Evolutionary conservation across 352 stramenopile genomes (phyloP).

Genomic region (Phytophthora ohioensis): DNA sequence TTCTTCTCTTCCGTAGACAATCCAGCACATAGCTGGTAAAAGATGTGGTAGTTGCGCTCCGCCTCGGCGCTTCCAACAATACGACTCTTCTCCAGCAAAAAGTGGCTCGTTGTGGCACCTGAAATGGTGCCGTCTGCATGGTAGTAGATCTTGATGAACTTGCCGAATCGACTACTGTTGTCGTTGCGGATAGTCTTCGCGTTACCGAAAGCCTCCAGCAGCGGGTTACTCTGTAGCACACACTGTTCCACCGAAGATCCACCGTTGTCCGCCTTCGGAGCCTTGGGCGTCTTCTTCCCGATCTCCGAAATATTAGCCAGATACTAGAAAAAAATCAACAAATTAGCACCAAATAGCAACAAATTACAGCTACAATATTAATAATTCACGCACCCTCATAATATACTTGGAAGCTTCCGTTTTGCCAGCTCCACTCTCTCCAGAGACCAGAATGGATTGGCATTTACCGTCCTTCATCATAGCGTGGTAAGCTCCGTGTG

Average conservation of each 20-base stretch:
- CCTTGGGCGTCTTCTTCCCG: conserved; percentile 77
- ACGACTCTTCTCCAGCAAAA: conserved; percentile 98
- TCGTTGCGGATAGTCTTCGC: conserved; percentile 96
- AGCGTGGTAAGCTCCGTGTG: conserved; percentile 85
- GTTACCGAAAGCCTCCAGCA: conserved; percentile 94
- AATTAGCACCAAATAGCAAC: conserved; percentile 13
- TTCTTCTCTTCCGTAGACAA: conserved; percentile 74
- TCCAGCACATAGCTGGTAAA: conserved; percentile 97
- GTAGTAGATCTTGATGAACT: conserved; percentile 97
- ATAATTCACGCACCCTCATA: conserved; percentile 70
- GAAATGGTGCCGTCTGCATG: conserved; percentile 91
- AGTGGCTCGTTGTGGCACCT: conserved; percentile 95
- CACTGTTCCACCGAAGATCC: conserved; percentile 90
- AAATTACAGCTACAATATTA: neutral
- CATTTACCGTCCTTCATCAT: conserved; percentile 82
- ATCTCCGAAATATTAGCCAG: conserved; percentile 92
- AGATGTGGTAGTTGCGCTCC: conserved; percentile 99
- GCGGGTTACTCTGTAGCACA: conserved; percentile 93
- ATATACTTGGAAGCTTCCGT: conserved; percentile 93
- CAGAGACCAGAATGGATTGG: conserved; percentile 89
- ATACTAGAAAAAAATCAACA: conserved; percentile 56
- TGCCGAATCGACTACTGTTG: conserved; percentile 97
- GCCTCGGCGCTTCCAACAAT: conserved; percentile 93
- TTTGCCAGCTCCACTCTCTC: conserved; percentile 89
- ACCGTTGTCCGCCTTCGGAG: conserved; percentile 64